phyloP scores from a whole-genome alignment of 768 basidiomycete genomes.

The Agaricus blazei region DNA sequence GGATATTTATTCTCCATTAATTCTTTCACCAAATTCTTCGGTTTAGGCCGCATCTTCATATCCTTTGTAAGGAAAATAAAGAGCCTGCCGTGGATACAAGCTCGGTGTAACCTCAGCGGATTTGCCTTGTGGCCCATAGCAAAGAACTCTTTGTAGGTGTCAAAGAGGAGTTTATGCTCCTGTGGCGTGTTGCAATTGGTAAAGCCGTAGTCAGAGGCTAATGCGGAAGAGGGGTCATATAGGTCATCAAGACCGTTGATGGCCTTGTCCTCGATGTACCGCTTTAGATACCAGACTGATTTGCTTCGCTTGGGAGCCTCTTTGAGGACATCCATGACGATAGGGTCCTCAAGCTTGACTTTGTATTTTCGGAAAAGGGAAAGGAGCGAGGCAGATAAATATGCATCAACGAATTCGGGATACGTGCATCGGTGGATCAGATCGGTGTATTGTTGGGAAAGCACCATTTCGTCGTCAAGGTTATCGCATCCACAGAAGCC shows the following conservation, averaged over 20 bases:
- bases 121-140: conserved; percentile 9
- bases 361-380: conserved; percentile 22
- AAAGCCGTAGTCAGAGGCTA: conserved; percentile 30
- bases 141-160: conserved; percentile 28
- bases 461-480: conserved; percentile 3
- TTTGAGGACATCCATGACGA: conserved; percentile 22
- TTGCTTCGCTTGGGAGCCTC: conserved; percentile 12
- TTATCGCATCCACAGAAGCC: conserved; percentile 18
- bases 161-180: conserved; percentile 23
- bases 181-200: conserved; percentile 22
- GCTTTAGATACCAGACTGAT: conserved; percentile 35
- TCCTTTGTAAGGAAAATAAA: conserved; percentile 18
- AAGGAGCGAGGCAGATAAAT: conserved; percentile 16
- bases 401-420: conserved; percentile 28
- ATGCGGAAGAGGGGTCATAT: conserved; percentile 8
- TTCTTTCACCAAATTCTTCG: conserved; percentile 20
- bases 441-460: conserved; percentile 16
- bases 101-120: conserved; percentile 30
- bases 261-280: conserved; percentile 15
- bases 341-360: conserved; percentile 5
- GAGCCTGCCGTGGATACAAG: conserved; percentile 25
- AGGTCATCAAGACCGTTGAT: conserved; percentile 3
- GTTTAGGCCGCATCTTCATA: conserved; percentile 16
- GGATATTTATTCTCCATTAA: conserved; percentile 29
- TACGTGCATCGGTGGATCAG: conserved; percentile 27